Conservation (phyloP, 2,329 filamentous ascomycete species). For the Diaporthe citriasiana region DNA sequence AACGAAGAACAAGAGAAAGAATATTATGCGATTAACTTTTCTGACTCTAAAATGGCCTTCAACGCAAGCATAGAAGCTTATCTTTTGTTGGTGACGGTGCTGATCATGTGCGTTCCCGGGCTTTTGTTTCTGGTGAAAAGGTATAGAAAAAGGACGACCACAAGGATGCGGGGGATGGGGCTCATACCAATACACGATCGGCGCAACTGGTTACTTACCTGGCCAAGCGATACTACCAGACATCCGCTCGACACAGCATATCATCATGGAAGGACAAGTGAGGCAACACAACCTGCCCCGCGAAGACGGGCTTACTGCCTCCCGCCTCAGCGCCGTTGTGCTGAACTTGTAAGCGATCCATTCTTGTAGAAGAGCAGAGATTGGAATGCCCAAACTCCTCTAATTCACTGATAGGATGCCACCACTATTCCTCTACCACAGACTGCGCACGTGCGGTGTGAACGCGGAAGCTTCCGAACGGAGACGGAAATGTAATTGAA, state of each 20-base stretch:
- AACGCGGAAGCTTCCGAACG: not conserved
- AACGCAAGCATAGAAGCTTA: not conserved
- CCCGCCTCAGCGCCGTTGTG: not conserved
- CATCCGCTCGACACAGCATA: too few relatives aligned
- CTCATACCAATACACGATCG: not conserved
- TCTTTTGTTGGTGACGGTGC: not conserved
- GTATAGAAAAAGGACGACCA: not conserved
- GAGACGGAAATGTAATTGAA: not conserved
- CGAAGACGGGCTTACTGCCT: too few relatives aligned
- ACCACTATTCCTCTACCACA: not conserved
- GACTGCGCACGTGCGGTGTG: not conserved
- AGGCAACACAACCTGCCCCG: rapidly evolving
- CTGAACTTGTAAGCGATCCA: not conserved
- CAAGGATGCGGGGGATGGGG: too few relatives aligned
- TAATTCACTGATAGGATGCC: not conserved
- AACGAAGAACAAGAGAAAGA: not conserved
- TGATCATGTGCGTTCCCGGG: slow-evolving; percentile 4
- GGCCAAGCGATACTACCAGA: too few relatives aligned
- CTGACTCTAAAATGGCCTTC: not conserved
- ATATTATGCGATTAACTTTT: rapidly evolving
- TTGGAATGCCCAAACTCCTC: not conserved
- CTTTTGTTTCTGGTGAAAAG: not conserved
- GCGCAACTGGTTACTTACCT: not conserved
- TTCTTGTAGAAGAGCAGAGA: rapidly evolving
- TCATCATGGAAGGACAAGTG: too few relatives aligned